These are phyloP conservation scores for Pulveroboletus ridleyi DNA, from an alignment of 1,284 basidiomycete species.

Conservation along the genomic window DNA sequence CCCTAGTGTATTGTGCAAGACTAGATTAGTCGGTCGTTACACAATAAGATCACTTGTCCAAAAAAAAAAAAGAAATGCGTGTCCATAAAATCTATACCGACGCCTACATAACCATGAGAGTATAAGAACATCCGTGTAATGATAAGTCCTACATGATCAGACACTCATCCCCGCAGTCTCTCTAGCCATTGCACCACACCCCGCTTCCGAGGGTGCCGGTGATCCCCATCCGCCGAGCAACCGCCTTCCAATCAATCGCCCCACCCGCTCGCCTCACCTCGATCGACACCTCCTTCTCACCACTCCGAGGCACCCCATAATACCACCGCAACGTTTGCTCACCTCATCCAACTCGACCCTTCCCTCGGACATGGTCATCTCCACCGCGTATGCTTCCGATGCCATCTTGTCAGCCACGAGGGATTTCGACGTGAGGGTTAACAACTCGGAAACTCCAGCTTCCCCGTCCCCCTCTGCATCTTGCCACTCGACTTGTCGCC, in stretches of 20 bases:
- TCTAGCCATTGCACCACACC: slow-evolving; percentile 18
- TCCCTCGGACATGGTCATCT: slow-evolving; percentile 69
- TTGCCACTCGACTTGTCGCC: too few species aligned
- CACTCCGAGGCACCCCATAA: too few species aligned
- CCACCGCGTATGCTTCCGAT: slow-evolving; percentile 44
- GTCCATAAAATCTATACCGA: too few species aligned
- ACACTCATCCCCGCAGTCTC: slow-evolving; percentile 15
- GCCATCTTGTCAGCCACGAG: slow-evolving; percentile 13
- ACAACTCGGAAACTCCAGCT: too few species aligned
- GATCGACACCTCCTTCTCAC: slow-evolving; percentile 62
- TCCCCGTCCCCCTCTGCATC: too few species aligned
- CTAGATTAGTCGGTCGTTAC: too few species aligned
- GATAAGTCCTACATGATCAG: background rate
- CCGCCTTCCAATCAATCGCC: slow-evolving; percentile 49
- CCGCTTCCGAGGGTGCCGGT: slow-evolving; percentile 1
- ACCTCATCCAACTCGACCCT: slow-evolving; percentile 32
- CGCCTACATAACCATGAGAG: too few species aligned
- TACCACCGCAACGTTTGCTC: slow-evolving; percentile 43
- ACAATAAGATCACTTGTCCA: too few species aligned
- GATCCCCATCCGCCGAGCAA: background rate
- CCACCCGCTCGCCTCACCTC: slow-evolving; percentile 71
- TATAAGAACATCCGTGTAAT: slow-evolving; percentile 27
- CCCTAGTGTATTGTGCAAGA: too few species aligned
- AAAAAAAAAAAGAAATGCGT: too few species aligned
- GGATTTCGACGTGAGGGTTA: too few species aligned